Conservation (phyloP, 179 eudicot species). For the Nepenthes alata region DNA sequence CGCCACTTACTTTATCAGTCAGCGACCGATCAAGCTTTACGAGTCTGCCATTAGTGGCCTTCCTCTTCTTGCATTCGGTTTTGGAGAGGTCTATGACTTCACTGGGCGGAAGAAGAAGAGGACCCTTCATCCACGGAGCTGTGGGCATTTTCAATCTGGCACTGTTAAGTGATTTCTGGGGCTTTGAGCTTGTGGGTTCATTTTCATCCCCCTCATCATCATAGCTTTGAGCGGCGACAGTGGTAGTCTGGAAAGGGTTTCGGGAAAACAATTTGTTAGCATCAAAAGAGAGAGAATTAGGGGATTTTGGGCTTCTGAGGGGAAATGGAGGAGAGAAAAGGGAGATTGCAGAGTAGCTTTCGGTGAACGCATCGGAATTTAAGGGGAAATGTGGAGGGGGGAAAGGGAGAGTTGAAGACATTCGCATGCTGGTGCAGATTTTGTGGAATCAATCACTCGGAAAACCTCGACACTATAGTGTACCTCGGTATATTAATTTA, state of each 20-base stretch:
- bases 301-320: slow-evolving; percentile 25
- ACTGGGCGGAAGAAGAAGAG: slow-evolving; percentile 27
- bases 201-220: not conserved
- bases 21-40: slow-evolving; percentile 30
- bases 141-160: slow-evolving; percentile 47
- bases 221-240: slow-evolving; percentile 4
- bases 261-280: slow-evolving; percentile 18
- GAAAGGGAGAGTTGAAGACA: slow-evolving; percentile 24
- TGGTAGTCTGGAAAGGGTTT: slow-evolving; percentile 5
- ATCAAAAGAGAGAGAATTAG: slow-evolving; percentile 17
- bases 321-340: slow-evolving; percentile 1
- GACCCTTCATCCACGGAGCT: slow-evolving; percentile 82
- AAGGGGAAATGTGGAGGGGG: slow-evolving; percentile 16
- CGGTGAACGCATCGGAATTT: slow-evolving; percentile 6
- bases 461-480: no score
- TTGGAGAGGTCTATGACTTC: slow-evolving; percentile 39
- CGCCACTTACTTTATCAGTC: slow-evolving; percentile 65
- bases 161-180: not conserved
- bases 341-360: not conserved
- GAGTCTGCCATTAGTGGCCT: slow-evolving; percentile 1
- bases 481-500: no score
- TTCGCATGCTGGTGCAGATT: slow-evolving; percentile 4
- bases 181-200: slow-evolving; percentile 5
- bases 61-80: slow-evolving; percentile 17
- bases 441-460: no score